These are phyloP conservation scores for Dalbergia oliveri DNA, from an alignment of 306 rosid species.

Conservation along the genomic window DNA sequence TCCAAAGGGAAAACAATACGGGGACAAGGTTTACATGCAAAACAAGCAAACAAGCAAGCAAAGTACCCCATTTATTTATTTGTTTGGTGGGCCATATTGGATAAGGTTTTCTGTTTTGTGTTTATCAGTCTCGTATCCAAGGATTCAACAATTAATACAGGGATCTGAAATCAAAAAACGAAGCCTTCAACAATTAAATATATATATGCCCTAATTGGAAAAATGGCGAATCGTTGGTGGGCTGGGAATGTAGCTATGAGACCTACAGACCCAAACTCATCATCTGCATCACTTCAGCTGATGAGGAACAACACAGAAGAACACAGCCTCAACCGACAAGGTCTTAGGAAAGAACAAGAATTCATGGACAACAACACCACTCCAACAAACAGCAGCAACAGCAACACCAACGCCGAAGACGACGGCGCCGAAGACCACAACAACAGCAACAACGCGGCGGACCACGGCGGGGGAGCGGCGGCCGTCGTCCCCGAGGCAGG, in stretches of 20 bases:
- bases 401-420: slow-evolving; percentile 40
- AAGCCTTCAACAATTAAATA: too few species aligned
- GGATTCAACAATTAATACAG: too few species aligned
- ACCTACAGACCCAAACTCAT: slow-evolving; percentile 55
- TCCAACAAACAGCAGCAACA: slow-evolving; percentile 40
- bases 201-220: not conserved
- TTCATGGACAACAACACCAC: slow-evolving; percentile 48
- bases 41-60: too few species aligned
- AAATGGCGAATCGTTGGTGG: slow-evolving; percentile 92
- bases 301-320: slow-evolving; percentile 58
- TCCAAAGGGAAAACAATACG: too few species aligned
- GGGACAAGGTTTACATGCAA: too few species aligned
- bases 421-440: slow-evolving; percentile 50
- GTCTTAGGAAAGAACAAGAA: slow-evolving; percentile 47
- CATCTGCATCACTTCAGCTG: slow-evolving; percentile 62
- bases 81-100: too few species aligned
- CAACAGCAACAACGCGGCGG: slow-evolving; percentile 33
- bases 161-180: too few species aligned
- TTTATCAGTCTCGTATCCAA: too few species aligned
- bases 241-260: slow-evolving; percentile 69
- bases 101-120: too few species aligned
- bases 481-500: slow-evolving; percentile 79
- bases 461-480: slow-evolving; percentile 27
- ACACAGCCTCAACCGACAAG: slow-evolving; percentile 33
- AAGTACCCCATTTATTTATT: too few species aligned